Percentiles rank a stretch among this genome's conserved stretches.
phyloP scores from a whole-genome alignment of 2,329 filamentous ascomycete genomes.

The Cercospora zeae-maydis region DNA sequence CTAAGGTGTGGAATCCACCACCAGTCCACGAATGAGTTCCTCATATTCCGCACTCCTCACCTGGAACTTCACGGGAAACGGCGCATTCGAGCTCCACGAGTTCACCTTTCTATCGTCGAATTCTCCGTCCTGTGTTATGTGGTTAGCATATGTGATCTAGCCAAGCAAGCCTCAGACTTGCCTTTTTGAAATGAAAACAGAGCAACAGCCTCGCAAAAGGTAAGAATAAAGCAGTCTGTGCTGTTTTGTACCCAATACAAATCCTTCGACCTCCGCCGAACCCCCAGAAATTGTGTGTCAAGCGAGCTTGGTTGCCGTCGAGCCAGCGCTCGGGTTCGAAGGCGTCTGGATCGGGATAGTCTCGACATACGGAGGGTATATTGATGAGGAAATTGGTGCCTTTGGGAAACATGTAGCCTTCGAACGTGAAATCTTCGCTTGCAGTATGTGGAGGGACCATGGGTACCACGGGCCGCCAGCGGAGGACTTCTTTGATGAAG shows the following conservation, averaged over 20 bases:
- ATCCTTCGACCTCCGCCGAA: slow-evolving; percentile 14
- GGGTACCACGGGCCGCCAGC: slow-evolving; percentile 15
- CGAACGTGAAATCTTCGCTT: slow-evolving; percentile 12
- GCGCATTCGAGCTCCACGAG: slow-evolving; percentile 7
- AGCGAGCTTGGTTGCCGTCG: slow-evolving; percentile 1
- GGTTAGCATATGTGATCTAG: not conserved
- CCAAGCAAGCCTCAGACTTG: not conserved
- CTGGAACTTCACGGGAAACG: slow-evolving; percentile 7
- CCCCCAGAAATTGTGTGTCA: slow-evolving; percentile 15
- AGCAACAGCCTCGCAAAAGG: slow-evolving; percentile 8
- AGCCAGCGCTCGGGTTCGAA: slow-evolving; percentile 15
- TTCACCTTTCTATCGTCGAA: slow-evolving; percentile 16
- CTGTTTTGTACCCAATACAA: slow-evolving; percentile 17
- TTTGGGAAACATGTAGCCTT: slow-evolving; percentile 10
- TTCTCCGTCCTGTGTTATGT: not conserved
- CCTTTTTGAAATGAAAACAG: slow-evolving; percentile 11
- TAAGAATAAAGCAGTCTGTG: slow-evolving; percentile 11
- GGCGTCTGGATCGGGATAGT: slow-evolving; percentile 6
- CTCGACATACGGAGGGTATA: slow-evolving; percentile 7
- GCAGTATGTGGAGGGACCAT: slow-evolving; percentile 15
- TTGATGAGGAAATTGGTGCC: slow-evolving; percentile 17
- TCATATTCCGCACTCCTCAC: slow-evolving; percentile 3
- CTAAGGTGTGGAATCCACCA: not conserved
- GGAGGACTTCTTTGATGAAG: slow-evolving; percentile 17
- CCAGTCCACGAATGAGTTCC: not conserved